Base-by-base conservation (phyloP, 768 basidiomycete species). In the Postia placenta region DNA sequence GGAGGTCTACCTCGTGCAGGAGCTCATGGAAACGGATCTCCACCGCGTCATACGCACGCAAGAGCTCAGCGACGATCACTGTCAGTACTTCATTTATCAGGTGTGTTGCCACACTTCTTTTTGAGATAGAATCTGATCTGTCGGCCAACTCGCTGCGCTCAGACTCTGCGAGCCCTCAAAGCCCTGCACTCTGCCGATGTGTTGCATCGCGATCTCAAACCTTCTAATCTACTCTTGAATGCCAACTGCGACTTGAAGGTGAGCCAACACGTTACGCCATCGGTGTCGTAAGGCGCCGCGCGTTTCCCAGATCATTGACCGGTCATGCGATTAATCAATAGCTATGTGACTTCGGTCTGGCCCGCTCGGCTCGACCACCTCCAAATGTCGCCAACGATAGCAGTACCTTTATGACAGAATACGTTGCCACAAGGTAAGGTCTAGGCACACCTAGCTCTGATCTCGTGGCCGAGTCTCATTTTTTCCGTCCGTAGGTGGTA, bases 21-120 rank as follows among this genome's bases (percentile, higher is more conserved):
- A 91, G 64, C 72, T 91, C 55, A 81, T 95, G 83, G 95, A 96
- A 68, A 95, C 92, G 0, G 95, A 98, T 70, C 72, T 98, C 56
- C 93, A 98, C 64, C 84, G 95, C 47, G 96, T 99, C 41, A 97
- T 99, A 58, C 78, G 91, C 22, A 95, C 96, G 0, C 95, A 98
- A 67, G 81, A 88, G 51, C 74, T 99, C 36, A 87, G 85, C 50
- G 95, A 98, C 63, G 93, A 97, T 62, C 94, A 97, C 63, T 86
- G 83, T 58, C 92, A 98, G 67, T 99, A 99, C 66, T 97, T 99
- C 63, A 85, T 95, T 56, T 99, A 99, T 66, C 95, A 97, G 76
- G 85, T 82, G 53, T 43, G 70, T 64, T 49, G 45, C 57, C 55
- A 25, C 26, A 23, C 33, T 6, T 33, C 30, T 15, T 15, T 14